A percentile compares a stretch with the other conserved stretches of the same genome.
These are phyloP conservation scores for Fagopyrum esculentum DNA, from an alignment of 148 eudicot genomes.

Conservation along the genomic window DNA sequence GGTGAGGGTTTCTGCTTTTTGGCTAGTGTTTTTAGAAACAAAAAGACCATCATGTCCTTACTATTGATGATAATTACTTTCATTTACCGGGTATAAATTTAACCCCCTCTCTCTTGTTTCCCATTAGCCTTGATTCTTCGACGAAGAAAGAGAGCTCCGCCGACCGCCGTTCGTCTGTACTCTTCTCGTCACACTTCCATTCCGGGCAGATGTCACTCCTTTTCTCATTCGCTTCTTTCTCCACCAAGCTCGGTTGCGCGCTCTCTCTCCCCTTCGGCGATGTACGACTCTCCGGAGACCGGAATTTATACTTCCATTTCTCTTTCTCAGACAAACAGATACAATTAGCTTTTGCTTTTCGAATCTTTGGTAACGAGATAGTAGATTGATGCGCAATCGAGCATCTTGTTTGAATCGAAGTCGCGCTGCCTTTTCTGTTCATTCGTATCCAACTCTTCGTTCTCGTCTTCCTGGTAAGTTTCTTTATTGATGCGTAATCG, in stretches of 20 bases:
- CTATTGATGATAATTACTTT: no score
- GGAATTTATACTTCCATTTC: not conserved
- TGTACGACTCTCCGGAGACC: not conserved
- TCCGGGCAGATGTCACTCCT: no score
- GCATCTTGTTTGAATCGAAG: slow-evolving; percentile 11
- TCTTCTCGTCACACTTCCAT: no score
- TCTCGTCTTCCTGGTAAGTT: slow-evolving; percentile 12
- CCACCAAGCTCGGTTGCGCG: not conserved
- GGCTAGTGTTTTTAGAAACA: no score
- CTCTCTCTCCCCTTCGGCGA: not conserved
- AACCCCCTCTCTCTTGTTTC: no score
- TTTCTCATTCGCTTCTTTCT: not conserved
- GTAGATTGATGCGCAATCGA: slow-evolving; percentile 13
- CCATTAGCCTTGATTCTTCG: no score
- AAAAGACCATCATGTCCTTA: no score
- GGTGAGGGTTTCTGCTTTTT: no score
- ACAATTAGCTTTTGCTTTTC: not conserved
- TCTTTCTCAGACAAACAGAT: not conserved
- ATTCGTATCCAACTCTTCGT: slow-evolving; percentile 8
- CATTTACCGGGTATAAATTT: no score
- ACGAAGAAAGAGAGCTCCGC: no score
- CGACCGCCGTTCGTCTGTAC: no score
- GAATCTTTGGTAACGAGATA: not conserved
- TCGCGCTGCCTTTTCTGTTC: slow-evolving; percentile 3
- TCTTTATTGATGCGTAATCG: not conserved